Evolutionary conservation across 164 flowering plant genomes (phyloP).

Genomic region (Platanus orientalis): DNA sequence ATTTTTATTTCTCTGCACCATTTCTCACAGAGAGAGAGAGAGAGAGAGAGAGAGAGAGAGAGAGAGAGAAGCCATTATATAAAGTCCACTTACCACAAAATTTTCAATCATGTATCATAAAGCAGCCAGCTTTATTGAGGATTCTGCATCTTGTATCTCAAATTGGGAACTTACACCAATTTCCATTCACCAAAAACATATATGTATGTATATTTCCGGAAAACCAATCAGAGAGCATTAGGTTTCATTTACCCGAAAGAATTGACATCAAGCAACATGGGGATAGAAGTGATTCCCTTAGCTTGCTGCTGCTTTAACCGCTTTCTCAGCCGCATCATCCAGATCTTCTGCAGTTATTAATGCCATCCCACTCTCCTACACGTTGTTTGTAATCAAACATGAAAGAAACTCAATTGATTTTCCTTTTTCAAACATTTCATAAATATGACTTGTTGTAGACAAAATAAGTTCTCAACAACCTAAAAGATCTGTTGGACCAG

Average conservation of each 20-base stretch:
- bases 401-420: neutral
- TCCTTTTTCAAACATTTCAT: neutral
- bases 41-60: constrained; percentile 5
- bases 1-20: no score
- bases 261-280: neutral
- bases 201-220: neutral
- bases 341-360: constrained; percentile 89
- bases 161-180: no score
- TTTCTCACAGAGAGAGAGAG: no score
- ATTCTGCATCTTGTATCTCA: neutral
- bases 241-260: neutral
- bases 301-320: constrained; percentile 59
- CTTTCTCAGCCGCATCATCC: constrained; percentile 97
- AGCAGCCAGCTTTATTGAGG: constrained; percentile 7
- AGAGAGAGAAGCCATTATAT: constrained; percentile 2
- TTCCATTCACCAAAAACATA: neutral
- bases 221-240: constrained; percentile 1
- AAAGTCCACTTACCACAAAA: no score
- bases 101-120: no score
- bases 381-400: constrained; percentile 1
- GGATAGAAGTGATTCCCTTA: constrained; percentile 6
- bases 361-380: constrained; percentile 66
- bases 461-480: neutral
- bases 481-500: neutral
- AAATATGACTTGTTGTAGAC: neutral